Evolutionary conservation across 2,329 filamentous ascomycete species (phyloP), one percentile per base, ranked within the genome.

Genomic region (Orbilia javanica): DNA sequence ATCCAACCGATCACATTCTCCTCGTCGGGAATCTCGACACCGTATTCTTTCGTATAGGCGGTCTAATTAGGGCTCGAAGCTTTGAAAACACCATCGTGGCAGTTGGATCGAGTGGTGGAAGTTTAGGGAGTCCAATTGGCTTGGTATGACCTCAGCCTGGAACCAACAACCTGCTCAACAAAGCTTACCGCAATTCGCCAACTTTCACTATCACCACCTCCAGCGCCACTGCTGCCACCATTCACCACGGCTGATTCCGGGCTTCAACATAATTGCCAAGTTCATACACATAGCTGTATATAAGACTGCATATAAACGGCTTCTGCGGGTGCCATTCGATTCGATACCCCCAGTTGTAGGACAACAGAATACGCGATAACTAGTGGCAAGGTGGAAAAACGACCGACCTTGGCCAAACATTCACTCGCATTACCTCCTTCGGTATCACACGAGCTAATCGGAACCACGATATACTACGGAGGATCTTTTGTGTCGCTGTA

Each of bases 151-250:
- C 29, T 57, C 52, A 57, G 29, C 29, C 52, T 57, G 52, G 29
- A 15, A 42, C 34, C 55, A 60, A 42, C 55, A 60, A 27, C 55
- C 55, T 42, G 10, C 55, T 60, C 55, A 27, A 60, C 55, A 42
- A 60, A 60, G 55, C 55, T 42, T 34, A 39, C 34, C 20, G 31
- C 18, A 13, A 42, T 39, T 27, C 25, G 20, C 34, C 34, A 42
- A 39, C 34, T 18, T n/a, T 60, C 55, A 42, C 55, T 34, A 60
- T 7, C 55, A 42, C 34, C 55, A 42, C 31, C 55, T 1, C 42
- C 42, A 20, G 42, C 42, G 18, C n/a, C 42, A 20, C 42, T n/a
- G 20, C 42, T 7, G 20, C 11, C 42, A 44, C 42, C 42, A 3
- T 20, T 36, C 55, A n/a, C 18, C 55, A 11, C 34, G 42, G 4